phyloP scores from a whole-genome alignment of 495 filamentous ascomycete species.

The Oleoguttula mirabilis region DNA sequence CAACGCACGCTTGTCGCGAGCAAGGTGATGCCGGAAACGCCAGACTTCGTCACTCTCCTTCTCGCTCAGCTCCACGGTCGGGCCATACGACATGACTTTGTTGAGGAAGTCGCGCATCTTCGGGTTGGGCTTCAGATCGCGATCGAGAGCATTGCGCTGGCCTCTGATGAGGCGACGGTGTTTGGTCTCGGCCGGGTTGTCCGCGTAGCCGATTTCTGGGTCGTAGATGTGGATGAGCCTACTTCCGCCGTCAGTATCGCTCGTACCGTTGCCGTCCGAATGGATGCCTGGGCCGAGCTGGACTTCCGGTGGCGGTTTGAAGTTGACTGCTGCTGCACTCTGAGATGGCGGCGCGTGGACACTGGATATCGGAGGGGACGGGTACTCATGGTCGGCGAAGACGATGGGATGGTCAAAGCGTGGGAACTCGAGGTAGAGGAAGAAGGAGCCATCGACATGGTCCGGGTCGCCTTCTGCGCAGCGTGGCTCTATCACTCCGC shows the following conservation, averaged over 20 bases:
- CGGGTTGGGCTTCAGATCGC: conserved; percentile 91
- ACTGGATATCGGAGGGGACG: conserved; percentile 65
- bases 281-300: conserved; percentile 74
- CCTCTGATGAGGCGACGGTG: conserved; percentile 84
- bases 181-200: conserved; percentile 93
- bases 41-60: conserved; percentile 94
- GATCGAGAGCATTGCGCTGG: conserved; percentile 81
- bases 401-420: conserved; percentile 94
- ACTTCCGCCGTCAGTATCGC: conserved; percentile 39
- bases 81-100: conserved; percentile 78
- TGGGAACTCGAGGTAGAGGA: conserved; percentile 79
- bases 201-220: conserved; percentile 72
- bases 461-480: conserved; percentile 26
- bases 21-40: conserved; percentile 91
- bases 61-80: conserved; percentile 70
- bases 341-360: conserved; percentile 46
- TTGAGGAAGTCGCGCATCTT: conserved; percentile 92
- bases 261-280: conserved; percentile 29
- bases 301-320: conserved; percentile 71
- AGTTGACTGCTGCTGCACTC: conserved; percentile 31
- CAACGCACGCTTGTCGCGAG: conserved; percentile 80
- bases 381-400: conserved; percentile 88
- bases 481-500: conserved; percentile 20
- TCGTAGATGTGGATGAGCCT: conserved; percentile 78
- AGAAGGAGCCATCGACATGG: conserved; percentile 50